phyloP scores from a whole-genome alignment of 345 rosid species.

The Ailanthus altissimus region DNA sequence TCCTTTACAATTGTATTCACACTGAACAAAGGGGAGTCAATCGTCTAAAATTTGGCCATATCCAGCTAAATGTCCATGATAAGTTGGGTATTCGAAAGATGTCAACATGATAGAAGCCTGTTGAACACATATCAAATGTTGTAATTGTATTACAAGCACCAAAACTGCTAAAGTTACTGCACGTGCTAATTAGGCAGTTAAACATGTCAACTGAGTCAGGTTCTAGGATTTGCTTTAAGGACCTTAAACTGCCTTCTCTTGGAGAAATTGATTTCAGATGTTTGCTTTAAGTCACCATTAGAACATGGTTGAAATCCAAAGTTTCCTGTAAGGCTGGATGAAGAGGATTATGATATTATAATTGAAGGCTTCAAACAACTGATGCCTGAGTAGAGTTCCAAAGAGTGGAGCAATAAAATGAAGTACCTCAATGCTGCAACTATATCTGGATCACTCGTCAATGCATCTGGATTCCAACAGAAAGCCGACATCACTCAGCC shows the following conservation, averaged over 20 bases:
- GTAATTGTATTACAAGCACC: not conserved
- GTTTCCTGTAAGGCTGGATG: constrained; percentile 71
- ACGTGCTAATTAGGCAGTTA: not conserved
- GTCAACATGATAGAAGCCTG: not conserved
- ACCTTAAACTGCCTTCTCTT: no score
- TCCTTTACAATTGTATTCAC: not conserved
- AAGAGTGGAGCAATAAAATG: constrained; percentile 1
- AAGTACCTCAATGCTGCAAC: constrained; percentile 74
- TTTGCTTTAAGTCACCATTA: constrained; percentile 96
- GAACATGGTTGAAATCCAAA: constrained; percentile 76
- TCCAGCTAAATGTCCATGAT: not conserved
- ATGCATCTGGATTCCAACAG: constrained; percentile 70
- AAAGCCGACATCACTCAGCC: constrained; percentile 94
- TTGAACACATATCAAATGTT: not conserved
- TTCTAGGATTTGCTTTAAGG: not conserved
- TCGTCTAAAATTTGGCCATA: not conserved
- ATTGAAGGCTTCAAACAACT: constrained; percentile 1
- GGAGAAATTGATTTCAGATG: not conserved
- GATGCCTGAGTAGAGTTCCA: constrained; percentile 7
- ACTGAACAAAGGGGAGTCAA: not conserved
- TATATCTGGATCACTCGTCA: constrained; percentile 61
- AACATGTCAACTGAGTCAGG: not conserved
- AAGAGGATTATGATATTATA: constrained; percentile 17
- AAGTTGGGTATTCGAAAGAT: not conserved
- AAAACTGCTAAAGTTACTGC: not conserved